A percentile compares a stretch with the other conserved stretches of the same genome.
Evolutionary conservation across 108 stramenopile genomes (phyloP).

Genomic region (Fragilariopsis cylindrus): DNA sequence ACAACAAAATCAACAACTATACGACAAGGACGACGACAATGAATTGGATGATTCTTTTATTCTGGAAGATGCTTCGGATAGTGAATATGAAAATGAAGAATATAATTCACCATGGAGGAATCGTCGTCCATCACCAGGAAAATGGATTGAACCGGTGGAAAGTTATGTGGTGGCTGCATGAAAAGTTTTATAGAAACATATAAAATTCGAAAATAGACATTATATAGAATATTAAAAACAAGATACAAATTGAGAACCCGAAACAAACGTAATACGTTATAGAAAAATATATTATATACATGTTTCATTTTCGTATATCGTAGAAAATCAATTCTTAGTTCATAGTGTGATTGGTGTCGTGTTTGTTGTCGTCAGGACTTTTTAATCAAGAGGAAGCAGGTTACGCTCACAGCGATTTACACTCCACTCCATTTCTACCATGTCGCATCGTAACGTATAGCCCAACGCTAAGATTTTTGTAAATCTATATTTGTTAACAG

Average conservation of each 20-base stretch:
- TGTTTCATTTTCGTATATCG: no score
- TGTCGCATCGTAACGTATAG: no score
- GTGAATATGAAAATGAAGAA: conserved; percentile 52
- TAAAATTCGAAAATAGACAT: not conserved
- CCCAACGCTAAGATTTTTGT: no score
- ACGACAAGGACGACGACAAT: not conserved
- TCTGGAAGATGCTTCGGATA: conserved; percentile 64
- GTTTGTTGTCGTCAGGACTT: no score
- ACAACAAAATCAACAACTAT: not conserved
- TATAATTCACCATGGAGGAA: conserved; percentile 54
- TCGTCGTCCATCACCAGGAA: conserved; percentile 49
- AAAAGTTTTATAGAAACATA: not conserved
- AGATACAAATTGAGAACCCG: not conserved
- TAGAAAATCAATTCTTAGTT: no score
- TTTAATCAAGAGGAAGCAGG: no score
- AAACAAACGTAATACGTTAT: no score
- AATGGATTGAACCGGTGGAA: conserved; percentile 67
- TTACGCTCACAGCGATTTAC: no score
- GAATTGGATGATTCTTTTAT: conserved; percentile 19
- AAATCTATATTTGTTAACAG: no score
- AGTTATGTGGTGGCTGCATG: not conserved
- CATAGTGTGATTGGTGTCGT: no score
- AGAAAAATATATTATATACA: no score
- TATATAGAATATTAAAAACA: not conserved
- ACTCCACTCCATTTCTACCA: no score